A percentile compares a stretch with the other conserved stretches of the same genome.
Evolutionary conservation across 2,329 filamentous ascomycete genomes (phyloP).

Genomic region (Ophiostoma angusticollis): DNA sequence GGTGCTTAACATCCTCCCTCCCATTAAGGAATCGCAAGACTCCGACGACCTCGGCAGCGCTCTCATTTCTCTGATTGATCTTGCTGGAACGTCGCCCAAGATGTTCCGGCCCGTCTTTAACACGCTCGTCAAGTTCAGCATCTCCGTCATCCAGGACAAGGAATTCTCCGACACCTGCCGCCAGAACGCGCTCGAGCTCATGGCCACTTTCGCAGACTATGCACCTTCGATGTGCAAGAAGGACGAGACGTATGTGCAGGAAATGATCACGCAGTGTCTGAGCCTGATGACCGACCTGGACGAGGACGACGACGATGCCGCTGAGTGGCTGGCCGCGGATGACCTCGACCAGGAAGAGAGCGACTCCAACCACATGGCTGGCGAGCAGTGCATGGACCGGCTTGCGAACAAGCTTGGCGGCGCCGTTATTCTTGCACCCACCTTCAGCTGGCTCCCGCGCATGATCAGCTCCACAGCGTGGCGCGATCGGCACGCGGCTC

Average conservation of each 20-base stretch:
- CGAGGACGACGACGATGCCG: conserved; percentile 83
- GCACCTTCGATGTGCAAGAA: conserved; percentile 91
- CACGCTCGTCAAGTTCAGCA: conserved; percentile 81
- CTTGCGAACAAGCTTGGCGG: conserved; percentile 95
- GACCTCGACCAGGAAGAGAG: conserved; percentile 94
- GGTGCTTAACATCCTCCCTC: conserved; percentile 85
- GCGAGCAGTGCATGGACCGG: conserved; percentile 96
- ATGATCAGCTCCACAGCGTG: conserved; percentile 96
- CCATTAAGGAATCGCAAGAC: conserved; percentile 82
- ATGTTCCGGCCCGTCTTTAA: conserved; percentile 97
- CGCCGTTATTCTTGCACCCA: conserved; percentile 80
- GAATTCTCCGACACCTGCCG: conserved; percentile 80
- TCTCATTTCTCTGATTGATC: conserved; percentile 79
- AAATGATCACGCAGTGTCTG: conserved; percentile 97
- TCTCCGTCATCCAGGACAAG: conserved; percentile 91
- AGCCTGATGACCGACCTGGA: conserved; percentile 98
- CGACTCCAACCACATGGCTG: conserved; percentile 92
- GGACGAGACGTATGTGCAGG: conserved; percentile 76
- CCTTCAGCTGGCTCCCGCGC: conserved; percentile 89
- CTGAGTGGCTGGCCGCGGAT: conserved; percentile 85
- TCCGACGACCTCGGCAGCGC: conserved; percentile 86
- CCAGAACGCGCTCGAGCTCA: conserved; percentile 90
- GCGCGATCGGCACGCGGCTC: conserved; percentile 87
- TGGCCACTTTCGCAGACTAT: conserved; percentile 96
- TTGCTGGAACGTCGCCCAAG: conserved; percentile 86